Evolutionary conservation across 2,329 filamentous ascomycete species (phyloP).

Genomic region (Aspergillus pseudoviridinutans): DNA sequence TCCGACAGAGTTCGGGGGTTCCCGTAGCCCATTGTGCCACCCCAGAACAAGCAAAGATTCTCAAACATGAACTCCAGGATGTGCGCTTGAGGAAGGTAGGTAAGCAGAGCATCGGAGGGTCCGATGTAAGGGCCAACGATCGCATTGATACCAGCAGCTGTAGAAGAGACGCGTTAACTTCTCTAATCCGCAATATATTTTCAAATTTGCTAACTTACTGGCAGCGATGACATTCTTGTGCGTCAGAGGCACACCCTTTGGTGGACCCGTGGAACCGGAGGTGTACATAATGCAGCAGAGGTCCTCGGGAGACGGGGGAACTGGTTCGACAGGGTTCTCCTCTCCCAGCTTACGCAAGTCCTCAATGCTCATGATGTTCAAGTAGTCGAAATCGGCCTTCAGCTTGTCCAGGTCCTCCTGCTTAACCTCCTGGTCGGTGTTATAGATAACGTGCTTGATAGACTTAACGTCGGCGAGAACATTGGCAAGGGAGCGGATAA

Average conservation of each 20-base stretch:
- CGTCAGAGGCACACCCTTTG: conserved; percentile 81
- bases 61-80: conserved; percentile 97
- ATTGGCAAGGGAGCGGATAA: conserved; percentile 59
- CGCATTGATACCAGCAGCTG: conserved; percentile 74
- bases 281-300: conserved; percentile 80
- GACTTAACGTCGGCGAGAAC: conserved; percentile 54
- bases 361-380: conserved; percentile 54
- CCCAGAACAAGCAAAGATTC: conserved; percentile 83
- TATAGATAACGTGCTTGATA: conserved; percentile 57
- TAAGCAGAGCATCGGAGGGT: conserved; percentile 73
- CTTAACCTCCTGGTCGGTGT: conserved; percentile 51
- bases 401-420: conserved; percentile 53
- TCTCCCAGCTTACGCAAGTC: conserved; percentile 54
- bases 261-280: conserved; percentile 81
- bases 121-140: conserved; percentile 76
- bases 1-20: conserved; percentile 87
- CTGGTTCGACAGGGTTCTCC: conserved; percentile 66
- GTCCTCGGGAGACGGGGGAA: conserved; percentile 69
- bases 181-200: not conserved
- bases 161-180: conserved; percentile 8
- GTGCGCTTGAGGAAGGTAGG: conserved; percentile 90
- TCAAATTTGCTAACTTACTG: conserved; percentile 47
- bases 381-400: conserved; percentile 49
- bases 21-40: conserved; percentile 89
- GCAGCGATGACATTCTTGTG: conserved; percentile 78